Conservation (phyloP, 2,329 filamentous ascomycete genomes). For the Penicillium sp. region DNA sequence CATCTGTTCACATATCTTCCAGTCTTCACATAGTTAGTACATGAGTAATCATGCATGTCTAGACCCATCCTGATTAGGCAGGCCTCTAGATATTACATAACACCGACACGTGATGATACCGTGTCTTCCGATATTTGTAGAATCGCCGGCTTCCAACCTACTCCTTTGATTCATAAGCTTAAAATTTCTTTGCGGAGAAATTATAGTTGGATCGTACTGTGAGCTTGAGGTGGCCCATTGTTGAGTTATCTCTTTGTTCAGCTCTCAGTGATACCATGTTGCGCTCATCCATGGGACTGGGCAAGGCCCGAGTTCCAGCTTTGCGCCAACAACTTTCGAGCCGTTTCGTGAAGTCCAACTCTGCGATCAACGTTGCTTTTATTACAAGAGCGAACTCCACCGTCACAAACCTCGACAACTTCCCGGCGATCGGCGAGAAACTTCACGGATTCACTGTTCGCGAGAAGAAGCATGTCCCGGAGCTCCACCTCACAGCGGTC, state of each 20-base stretch:
- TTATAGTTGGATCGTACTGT: not conserved
- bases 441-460: constrained; percentile 92
- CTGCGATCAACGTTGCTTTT: not conserved
- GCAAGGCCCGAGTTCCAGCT: constrained; percentile 12
- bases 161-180: not conserved
- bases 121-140: not conserved
- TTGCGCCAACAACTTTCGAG: not conserved
- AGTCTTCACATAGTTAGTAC: not conserved
- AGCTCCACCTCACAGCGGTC: constrained; percentile 87
- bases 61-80: not conserved
- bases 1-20: not conserved
- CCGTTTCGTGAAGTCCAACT: not conserved
- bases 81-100: not conserved
- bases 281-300: constrained; percentile 30
- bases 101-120: not conserved
- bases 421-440: constrained; percentile 77
- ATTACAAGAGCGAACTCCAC: constrained; percentile 48
- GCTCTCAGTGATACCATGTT: constrained; percentile 26
- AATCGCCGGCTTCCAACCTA: not conserved
- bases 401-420: constrained; percentile 72
- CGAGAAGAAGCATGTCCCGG: constrained; percentile 86
- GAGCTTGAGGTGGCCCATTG: not conserved
- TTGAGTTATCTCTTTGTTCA: not conserved
- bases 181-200: not conserved
- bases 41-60: not conserved